phyloP scores from a whole-genome alignment of 805 yeast species.

The Zygoascus biomembranicola region DNA sequence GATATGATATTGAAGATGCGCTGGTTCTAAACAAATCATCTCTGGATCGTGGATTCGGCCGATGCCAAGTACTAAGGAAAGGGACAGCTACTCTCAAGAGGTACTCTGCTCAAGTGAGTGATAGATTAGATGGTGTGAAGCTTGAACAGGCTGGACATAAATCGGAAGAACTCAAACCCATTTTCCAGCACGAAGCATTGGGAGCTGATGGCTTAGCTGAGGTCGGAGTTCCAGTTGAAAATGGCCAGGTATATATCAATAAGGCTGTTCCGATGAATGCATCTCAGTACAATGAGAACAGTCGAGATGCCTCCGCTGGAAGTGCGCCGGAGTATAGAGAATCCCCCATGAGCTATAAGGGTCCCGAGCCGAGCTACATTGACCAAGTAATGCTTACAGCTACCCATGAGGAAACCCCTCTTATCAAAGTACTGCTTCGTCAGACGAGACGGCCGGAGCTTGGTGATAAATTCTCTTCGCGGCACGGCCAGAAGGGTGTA shows the following conservation, averaged over 20 bases:
- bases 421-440: conserved; percentile 82
- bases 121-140: conserved; percentile 85
- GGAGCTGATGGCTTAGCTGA: conserved; percentile 97
- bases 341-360: conserved; percentile 84
- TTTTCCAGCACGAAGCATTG: conserved; percentile 75
- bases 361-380: conserved; percentile 90
- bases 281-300: conserved; percentile 31
- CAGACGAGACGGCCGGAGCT: conserved; percentile 97
- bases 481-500: conserved; percentile 99
- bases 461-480: conserved; percentile 94
- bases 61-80: conserved; percentile 92
- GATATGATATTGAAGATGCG: conserved; percentile 99
- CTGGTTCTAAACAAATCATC: conserved; percentile 95
- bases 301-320: conserved; percentile 16
- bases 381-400: conserved; percentile 98
- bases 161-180: conserved; percentile 39
- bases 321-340: conserved; percentile 59
- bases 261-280: conserved; percentile 80
- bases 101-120: conserved; percentile 90
- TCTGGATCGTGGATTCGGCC: conserved; percentile 92
- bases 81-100: conserved; percentile 83
- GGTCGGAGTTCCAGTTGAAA: conserved; percentile 82
- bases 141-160: conserved; percentile 37
- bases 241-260: conserved; percentile 90
- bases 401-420: conserved; percentile 88